phyloP scores from a whole-genome alignment of 345 rosid species.

The Chamaenerion angustifolium region DNA sequence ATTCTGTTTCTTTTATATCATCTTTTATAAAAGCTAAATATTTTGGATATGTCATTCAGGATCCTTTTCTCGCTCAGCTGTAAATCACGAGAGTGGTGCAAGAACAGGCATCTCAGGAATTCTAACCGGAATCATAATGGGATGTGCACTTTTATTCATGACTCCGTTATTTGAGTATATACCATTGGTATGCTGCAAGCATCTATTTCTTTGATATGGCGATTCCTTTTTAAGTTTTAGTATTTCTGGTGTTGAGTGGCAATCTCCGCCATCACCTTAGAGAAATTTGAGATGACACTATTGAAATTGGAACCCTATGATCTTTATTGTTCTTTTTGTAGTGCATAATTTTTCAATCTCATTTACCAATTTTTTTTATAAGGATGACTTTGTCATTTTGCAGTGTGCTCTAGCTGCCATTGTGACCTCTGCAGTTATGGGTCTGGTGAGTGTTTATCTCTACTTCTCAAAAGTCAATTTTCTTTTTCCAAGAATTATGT shows the following conservation, averaged over 20 bases:
- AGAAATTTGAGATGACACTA: not conserved
- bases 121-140: constrained; percentile 66
- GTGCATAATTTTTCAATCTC: not conserved
- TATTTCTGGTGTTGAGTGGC: constrained; percentile 4
- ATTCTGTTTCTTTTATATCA: no score
- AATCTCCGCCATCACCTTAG: not conserved
- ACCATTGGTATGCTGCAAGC: constrained; percentile 54
- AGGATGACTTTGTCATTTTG: constrained; percentile 12
- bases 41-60: constrained; percentile 24
- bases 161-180: constrained; percentile 71
- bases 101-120: constrained; percentile 83
- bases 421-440: constrained; percentile 83
- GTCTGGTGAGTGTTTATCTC: constrained; percentile 49
- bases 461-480: not conserved
- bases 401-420: constrained; percentile 99
- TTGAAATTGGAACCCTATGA: not conserved
- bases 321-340: not conserved
- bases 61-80: constrained; percentile 98
- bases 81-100: constrained; percentile 91
- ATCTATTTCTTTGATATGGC: constrained; percentile 3
- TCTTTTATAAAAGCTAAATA: no score
- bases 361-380: constrained; percentile 1
- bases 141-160: constrained; percentile 77
- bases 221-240: not conserved
- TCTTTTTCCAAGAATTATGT: no score